These are phyloP conservation scores for Saksenaea vasiformis DNA, from an alignment of 371 early-diverging fungal genomes.

Conservation along the genomic window DNA sequence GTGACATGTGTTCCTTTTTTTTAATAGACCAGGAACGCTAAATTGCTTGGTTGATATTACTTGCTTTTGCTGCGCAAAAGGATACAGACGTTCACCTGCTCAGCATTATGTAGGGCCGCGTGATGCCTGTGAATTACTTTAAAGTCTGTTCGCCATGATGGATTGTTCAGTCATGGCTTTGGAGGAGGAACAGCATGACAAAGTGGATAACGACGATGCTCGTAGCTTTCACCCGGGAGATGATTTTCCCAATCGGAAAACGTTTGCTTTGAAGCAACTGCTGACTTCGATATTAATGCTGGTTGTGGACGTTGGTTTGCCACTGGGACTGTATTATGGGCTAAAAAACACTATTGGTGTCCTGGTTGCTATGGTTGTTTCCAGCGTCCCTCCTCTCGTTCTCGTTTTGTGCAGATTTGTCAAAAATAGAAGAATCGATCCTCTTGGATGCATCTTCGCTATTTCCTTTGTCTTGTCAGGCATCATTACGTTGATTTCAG, in stretches of 20 bases:
- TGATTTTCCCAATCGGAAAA: background rate
- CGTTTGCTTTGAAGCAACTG: background rate
- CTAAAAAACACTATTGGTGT: constrained; percentile 8
- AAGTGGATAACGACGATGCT: background rate
- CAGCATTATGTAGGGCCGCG: too few relatives aligned
- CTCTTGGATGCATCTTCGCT: constrained; percentile 18
- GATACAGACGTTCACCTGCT: too few relatives aligned
- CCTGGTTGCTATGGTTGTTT: constrained; percentile 24
- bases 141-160: too few relatives aligned
- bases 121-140: too few relatives aligned
- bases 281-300: background rate
- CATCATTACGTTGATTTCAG: constrained; percentile 20
- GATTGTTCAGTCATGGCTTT: background rate
- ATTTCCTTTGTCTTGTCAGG: constrained; percentile 26
- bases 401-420: constrained; percentile 16
- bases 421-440: constrained; percentile 16
- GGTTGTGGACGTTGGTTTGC: constrained; percentile 15
- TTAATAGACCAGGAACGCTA: too few relatives aligned
- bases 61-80: too few relatives aligned
- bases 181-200: background rate
- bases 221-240: background rate
- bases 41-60: too few relatives aligned
- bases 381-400: constrained; percentile 27
- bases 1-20: too few relatives aligned
- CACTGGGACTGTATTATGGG: constrained; percentile 18